These are phyloP conservation scores for Pelagomonas calceolata DNA, from an alignment of 108 stramenopile genomes.

Conservation along the genomic window DNA sequence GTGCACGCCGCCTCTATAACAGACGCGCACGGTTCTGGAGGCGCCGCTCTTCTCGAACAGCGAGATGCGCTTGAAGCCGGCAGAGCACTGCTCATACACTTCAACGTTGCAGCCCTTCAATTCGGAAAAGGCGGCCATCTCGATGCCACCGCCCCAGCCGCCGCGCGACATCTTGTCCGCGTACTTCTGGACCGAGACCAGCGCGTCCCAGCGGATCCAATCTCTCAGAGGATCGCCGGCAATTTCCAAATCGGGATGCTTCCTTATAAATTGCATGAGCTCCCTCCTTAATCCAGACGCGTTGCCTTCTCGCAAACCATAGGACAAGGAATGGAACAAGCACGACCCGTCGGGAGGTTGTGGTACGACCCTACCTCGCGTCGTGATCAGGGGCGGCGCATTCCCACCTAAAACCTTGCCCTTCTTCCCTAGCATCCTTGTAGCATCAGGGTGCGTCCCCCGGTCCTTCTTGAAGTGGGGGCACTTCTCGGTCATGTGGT, in stretches of 20 bases:
- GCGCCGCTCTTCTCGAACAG: constrained; percentile 9
- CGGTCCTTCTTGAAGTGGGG: constrained; percentile 23
- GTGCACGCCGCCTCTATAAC: constrained; percentile 28
- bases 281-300: constrained; percentile 10
- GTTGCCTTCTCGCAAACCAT: constrained; percentile 9
- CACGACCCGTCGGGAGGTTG: constrained; percentile 29
- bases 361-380: constrained; percentile 9
- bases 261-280: constrained; percentile 11
- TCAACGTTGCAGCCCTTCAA: constrained; percentile 11
- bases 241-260: constrained; percentile 15
- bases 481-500: constrained; percentile 14
- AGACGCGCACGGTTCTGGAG: constrained; percentile 1
- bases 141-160: constrained; percentile 33
- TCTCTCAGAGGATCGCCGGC: constrained; percentile 22
- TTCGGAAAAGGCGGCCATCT: constrained; percentile 16
- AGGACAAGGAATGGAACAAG: constrained; percentile 23
- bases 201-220: constrained; percentile 26
- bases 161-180: constrained; percentile 3
- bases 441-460: constrained; percentile 24
- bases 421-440: neutral
- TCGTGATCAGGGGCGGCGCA: neutral
- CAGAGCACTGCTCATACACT: neutral
- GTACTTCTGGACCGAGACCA: constrained; percentile 3
- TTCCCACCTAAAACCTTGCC: neutral
- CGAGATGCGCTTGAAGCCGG: constrained; percentile 21